Percentiles rank a stretch among this genome's conserved stretches.
Evolutionary conservation across 352 stramenopile genomes (phyloP).

Genomic region (Pythium biforme): DNA sequence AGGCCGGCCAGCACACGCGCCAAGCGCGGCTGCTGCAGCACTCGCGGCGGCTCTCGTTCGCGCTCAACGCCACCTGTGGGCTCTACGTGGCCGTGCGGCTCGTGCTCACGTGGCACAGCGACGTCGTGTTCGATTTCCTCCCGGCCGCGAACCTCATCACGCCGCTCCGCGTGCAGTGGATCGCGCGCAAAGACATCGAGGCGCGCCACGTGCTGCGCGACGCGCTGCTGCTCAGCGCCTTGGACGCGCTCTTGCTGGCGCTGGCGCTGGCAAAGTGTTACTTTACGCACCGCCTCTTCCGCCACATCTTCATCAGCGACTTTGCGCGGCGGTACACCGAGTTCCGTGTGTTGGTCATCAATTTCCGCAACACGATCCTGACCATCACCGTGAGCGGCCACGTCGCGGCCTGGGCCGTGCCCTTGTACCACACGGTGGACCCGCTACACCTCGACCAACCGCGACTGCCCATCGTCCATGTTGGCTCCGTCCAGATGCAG

Average conservation of each 20-base stretch:
- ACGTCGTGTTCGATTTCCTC: constrained; percentile 42
- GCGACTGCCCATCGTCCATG: constrained; percentile 19
- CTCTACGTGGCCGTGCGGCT: constrained; percentile 33
- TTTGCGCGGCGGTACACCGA: constrained; percentile 42
- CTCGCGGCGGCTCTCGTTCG: constrained; percentile 12
- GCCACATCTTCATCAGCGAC: constrained; percentile 38
- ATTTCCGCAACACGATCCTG: constrained; percentile 34
- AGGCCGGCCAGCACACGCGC: constrained; percentile 8
- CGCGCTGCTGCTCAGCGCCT: constrained; percentile 25
- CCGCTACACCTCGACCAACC: not conserved
- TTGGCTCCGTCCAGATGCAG: constrained; percentile 30
- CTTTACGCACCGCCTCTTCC: constrained; percentile 32
- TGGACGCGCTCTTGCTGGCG: constrained; percentile 27
- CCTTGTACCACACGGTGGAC: constrained; percentile 31
- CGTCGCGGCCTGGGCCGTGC: constrained; percentile 32
- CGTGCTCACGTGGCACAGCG: constrained; percentile 27
- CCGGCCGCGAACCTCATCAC: constrained; percentile 43
- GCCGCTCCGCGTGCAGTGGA: constrained; percentile 17
- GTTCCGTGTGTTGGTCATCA: constrained; percentile 45
- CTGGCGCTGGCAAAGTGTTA: constrained; percentile 29
- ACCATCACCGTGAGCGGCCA: constrained; percentile 34
- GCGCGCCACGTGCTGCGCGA: constrained; percentile 21
- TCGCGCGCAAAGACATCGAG: constrained; percentile 19
- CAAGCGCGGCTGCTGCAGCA: constrained; percentile 4
- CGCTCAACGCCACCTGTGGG: constrained; percentile 9